A percentile compares a stretch with the other conserved stretches of the same genome.
phyloP scores from a whole-genome alignment of 2,329 filamentous ascomycete genomes.

The Aureobasidium sp. region DNA sequence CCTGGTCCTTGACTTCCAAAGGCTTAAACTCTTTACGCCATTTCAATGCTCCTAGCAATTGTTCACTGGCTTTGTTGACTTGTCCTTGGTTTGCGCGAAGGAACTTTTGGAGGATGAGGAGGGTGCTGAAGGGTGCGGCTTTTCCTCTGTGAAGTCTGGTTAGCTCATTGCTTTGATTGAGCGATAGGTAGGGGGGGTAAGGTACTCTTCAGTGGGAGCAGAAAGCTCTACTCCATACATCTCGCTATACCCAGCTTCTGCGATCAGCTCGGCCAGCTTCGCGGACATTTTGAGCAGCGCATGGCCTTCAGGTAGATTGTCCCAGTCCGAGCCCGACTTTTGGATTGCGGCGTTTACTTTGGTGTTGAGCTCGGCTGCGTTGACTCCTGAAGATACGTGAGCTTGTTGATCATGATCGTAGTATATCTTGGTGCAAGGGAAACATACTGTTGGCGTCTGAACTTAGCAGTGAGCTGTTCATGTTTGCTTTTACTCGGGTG shows the following conservation, averaged over 20 bases:
- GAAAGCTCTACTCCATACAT: constrained; percentile 76
- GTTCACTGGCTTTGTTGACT: constrained; percentile 62
- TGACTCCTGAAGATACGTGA: background rate
- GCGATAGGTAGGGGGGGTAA: constrained; percentile 19
- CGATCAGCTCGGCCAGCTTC: constrained; percentile 50
- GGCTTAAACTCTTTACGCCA: constrained; percentile 78
- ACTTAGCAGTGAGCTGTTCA: background rate
- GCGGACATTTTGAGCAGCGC: constrained; percentile 44
- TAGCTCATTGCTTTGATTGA: background rate
- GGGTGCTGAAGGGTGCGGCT: constrained; percentile 55
- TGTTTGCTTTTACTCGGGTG: background rate
- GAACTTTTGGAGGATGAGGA: constrained; percentile 86
- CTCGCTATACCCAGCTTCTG: constrained; percentile 56
- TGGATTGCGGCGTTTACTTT: background rate
- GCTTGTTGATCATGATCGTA: background rate
- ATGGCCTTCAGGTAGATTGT: constrained; percentile 19
- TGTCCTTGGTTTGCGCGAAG: constrained; percentile 81
- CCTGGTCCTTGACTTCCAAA: constrained; percentile 50
- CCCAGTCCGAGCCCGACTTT: constrained; percentile 15
- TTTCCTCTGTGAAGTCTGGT: background rate
- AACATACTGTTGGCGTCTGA: background rate
- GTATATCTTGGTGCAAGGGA: too few relatives aligned
- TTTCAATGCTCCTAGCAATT: constrained; percentile 68
- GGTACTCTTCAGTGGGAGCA: constrained; percentile 19
- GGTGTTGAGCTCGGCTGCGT: background rate